phyloP scores from a whole-genome alignment of 1,284 basidiomycete genomes.

The Mycena citricolor region DNA sequence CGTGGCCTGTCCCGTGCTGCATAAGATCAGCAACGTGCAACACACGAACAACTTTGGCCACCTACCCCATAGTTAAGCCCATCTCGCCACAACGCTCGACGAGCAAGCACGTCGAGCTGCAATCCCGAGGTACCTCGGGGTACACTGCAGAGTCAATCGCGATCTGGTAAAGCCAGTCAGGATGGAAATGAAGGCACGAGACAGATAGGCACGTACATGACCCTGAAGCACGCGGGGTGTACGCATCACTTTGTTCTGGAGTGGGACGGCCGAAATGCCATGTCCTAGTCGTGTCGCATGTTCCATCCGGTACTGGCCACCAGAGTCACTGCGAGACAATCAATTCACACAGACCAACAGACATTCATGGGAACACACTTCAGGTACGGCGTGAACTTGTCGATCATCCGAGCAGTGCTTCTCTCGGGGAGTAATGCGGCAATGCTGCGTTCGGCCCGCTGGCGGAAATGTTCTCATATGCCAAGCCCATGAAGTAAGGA shows the following conservation, averaged over 20 bases:
- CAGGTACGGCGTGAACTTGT: slow-evolving; percentile 80
- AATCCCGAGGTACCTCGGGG: slow-evolving; percentile 81
- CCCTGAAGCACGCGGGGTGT: slow-evolving; percentile 95
- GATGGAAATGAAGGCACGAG: slow-evolving; percentile 16
- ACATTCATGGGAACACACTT: slow-evolving; percentile 57
- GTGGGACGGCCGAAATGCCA: slow-evolving; percentile 86
- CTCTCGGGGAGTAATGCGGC: slow-evolving; percentile 89
- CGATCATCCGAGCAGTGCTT: slow-evolving; percentile 70
- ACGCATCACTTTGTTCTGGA: slow-evolving; percentile 83
- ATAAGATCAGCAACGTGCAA: slow-evolving; percentile 25
- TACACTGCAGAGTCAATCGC: slow-evolving; percentile 89
- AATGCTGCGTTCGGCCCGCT: slow-evolving; percentile 90
- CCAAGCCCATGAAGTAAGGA: slow-evolving; percentile 83
- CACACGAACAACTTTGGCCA: slow-evolving; percentile 25
- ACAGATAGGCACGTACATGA: slow-evolving; percentile 61
- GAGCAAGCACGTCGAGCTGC: slow-evolving; percentile 82
- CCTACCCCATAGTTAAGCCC: slow-evolving; percentile 79
- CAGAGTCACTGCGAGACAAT: slow-evolving; percentile 67
- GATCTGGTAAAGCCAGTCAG: slow-evolving; percentile 64
- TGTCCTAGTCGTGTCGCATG: slow-evolving; percentile 92
- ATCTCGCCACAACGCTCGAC: slow-evolving; percentile 85
- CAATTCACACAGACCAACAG: slow-evolving; percentile 11
- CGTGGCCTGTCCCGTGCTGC: slow-evolving; percentile 84
- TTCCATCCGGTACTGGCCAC: slow-evolving; percentile 90
- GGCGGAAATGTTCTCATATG: slow-evolving; percentile 93